Percentiles rank a stretch among this genome's conserved stretches.
Conservation (phyloP, 176 grass and related monocot species). For the Lolium multiflorum region DNA sequence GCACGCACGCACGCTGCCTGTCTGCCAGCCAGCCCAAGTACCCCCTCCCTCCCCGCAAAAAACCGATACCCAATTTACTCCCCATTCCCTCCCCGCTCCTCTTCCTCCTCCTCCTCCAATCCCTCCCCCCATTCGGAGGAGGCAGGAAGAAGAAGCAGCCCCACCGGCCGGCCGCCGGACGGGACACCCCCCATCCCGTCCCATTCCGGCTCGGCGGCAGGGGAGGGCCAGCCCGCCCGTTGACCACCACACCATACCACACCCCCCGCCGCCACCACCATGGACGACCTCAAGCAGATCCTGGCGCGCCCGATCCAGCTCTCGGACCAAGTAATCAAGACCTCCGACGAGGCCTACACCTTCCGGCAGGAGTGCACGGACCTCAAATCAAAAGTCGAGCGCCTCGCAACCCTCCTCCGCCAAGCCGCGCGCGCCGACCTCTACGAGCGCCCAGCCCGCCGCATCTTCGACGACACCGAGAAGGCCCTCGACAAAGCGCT, state of each 20-base stretch:
- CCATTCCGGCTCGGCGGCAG: not conserved
- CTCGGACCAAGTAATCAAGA: slow-evolving; percentile 77
- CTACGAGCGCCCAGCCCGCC: slow-evolving; percentile 80
- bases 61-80: slow-evolving; percentile 48
- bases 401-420: slow-evolving; percentile 63
- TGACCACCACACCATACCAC: too few species aligned
- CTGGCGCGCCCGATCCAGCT: slow-evolving; percentile 88
- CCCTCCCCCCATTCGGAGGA: slow-evolving; percentile 44
- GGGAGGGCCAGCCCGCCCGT: not conserved
- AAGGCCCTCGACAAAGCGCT: slow-evolving; percentile 94
- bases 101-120: slow-evolving; percentile 26
- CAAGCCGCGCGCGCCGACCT: slow-evolving; percentile 79
- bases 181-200: not conserved
- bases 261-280: not conserved
- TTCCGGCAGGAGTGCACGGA: slow-evolving; percentile 79
- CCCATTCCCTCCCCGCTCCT: not conserved
- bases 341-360: slow-evolving; percentile 65
- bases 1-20: not conserved
- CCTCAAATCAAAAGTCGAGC: slow-evolving; percentile 72
- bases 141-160: slow-evolving; percentile 36
- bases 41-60: not conserved
- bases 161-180: not conserved
- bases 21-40: not conserved
- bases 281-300: slow-evolving; percentile 87
- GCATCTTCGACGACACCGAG: slow-evolving; percentile 90